Percentiles rank a stretch among this genome's conserved stretches.
phyloP scores from a whole-genome alignment of 345 rosid genomes.

The Sonneratia caseolaris region DNA sequence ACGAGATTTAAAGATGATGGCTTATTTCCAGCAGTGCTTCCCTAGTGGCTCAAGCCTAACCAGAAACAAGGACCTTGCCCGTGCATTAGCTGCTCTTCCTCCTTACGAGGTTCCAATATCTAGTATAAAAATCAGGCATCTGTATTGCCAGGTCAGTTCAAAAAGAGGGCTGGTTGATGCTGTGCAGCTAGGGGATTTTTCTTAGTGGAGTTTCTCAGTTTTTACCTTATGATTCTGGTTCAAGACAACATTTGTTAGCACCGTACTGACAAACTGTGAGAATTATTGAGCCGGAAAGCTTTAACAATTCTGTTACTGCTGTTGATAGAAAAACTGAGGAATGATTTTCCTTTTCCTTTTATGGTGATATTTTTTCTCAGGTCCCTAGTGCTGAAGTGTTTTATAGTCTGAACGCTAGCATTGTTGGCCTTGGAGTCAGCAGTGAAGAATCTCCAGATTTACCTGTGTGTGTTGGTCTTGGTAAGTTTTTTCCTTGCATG shows the following conservation, averaged over 20 bases:
- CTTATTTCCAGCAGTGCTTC: constrained; percentile 85
- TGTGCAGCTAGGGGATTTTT: not conserved
- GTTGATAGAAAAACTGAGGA: not conserved
- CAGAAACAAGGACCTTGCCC: constrained; percentile 72
- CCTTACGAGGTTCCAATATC: constrained; percentile 86
- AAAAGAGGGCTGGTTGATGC: not conserved
- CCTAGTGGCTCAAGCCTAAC: constrained; percentile 43
- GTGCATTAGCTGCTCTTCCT: constrained; percentile 69
- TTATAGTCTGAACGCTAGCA: constrained; percentile 73
- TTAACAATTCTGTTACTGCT: not conserved
- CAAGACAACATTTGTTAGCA: not conserved
- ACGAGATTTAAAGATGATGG: constrained; percentile 67
- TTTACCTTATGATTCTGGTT: not conserved
- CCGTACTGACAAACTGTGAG: not conserved
- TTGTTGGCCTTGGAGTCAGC: constrained; percentile 83
- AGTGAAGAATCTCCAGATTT: constrained; percentile 45
- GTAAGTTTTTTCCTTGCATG: constrained; percentile 28
- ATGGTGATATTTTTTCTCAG: constrained; percentile 31
- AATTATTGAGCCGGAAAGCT: not conserved
- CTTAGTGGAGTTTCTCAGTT: not conserved
- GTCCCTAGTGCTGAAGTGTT: constrained; percentile 52
- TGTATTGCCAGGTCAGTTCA: constrained; percentile 62
- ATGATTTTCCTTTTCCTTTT: constrained; percentile 3
- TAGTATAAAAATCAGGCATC: constrained; percentile 66
- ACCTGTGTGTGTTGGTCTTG: constrained; percentile 79